A percentile compares a stretch with the other conserved stretches of the same genome.
Conservation (phyloP, 805 yeast species). For the Ascoidea asiatica region DNA sequence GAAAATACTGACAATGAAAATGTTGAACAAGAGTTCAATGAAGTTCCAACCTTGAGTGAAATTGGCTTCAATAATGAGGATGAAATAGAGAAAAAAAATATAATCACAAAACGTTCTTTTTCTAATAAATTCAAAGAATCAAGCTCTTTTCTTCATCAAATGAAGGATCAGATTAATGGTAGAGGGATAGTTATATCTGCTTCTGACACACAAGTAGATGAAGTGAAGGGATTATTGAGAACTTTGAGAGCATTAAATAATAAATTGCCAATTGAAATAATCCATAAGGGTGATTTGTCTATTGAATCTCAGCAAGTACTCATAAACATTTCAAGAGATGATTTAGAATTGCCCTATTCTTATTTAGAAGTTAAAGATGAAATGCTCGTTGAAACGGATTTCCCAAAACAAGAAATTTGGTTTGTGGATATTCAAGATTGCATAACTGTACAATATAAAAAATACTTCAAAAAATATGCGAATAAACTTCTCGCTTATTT, state of each 20-base stretch:
- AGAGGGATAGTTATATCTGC: constrained; percentile 21
- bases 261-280: constrained; percentile 25
- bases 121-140: too few relatives aligned
- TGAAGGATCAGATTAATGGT: too few relatives aligned
- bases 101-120: too few relatives aligned
- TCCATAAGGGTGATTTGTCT: constrained; percentile 23
- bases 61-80: too few relatives aligned
- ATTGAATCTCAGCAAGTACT: constrained; percentile 18
- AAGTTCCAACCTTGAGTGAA: too few relatives aligned
- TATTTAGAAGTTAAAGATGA: constrained; percentile 10
- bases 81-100: too few relatives aligned
- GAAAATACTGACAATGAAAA: too few relatives aligned
- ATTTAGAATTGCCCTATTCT: constrained; percentile 18
- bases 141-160: too few relatives aligned
- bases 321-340: constrained; percentile 23
- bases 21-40: too few relatives aligned
- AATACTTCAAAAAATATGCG: constrained; percentile 24
- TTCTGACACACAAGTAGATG: constrained; percentile 16
- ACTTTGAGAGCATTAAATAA: constrained; percentile 23
- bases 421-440: constrained; percentile 20
- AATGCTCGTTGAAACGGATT: constrained; percentile 9
- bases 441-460: constrained; percentile 10
- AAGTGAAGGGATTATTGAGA: constrained; percentile 24
- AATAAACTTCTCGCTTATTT: constrained; percentile 34
- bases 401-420: constrained; percentile 25